A percentile compares a stretch with the other conserved stretches of the same genome.
phyloP scores from a whole-genome alignment of 2,329 filamentous ascomycete species.

The Colletotrichum paranaense region DNA sequence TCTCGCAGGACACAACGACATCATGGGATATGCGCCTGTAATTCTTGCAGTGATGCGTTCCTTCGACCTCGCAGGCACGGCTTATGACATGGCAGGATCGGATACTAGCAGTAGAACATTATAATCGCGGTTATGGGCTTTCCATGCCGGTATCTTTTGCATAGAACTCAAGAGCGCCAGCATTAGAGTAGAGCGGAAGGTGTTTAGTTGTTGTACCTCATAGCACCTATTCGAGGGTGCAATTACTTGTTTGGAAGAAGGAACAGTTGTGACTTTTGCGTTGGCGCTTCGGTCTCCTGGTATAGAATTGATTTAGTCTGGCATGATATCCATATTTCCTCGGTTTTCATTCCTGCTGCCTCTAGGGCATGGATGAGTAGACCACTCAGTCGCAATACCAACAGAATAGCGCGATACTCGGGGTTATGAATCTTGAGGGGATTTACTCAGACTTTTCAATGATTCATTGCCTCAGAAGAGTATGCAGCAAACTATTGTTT shows the following conservation, averaged over 20 bases:
- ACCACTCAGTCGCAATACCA: too few species aligned
- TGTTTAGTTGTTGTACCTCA: background rate
- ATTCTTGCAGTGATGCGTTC: slow-evolving; percentile 73
- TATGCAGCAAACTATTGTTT: too few species aligned
- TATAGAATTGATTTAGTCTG: background rate
- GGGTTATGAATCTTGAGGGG: too few species aligned
- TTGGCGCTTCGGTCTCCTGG: background rate
- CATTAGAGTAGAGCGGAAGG: background rate
- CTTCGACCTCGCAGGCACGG: slow-evolving; percentile 59
- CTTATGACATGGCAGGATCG: slow-evolving; percentile 27
- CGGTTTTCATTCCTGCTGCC: too few species aligned
- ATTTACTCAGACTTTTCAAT: too few species aligned
- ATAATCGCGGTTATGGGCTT: background rate
- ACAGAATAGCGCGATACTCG: too few species aligned
- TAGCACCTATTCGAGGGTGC: background rate
- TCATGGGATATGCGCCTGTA: slow-evolving; percentile 74
- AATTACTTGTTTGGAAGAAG: background rate
- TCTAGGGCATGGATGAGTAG: too few species aligned
- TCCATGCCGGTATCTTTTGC: background rate
- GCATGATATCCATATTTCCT: fast-evolving
- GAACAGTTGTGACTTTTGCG: background rate
- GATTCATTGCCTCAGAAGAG: too few species aligned
- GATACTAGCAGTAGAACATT: slow-evolving; percentile 12
- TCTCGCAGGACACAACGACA: slow-evolving; percentile 72
- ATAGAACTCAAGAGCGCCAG: background rate